Base-by-base conservation (phyloP, 257 asterid species). In the Nicotiana tomentosiformis region DNA sequence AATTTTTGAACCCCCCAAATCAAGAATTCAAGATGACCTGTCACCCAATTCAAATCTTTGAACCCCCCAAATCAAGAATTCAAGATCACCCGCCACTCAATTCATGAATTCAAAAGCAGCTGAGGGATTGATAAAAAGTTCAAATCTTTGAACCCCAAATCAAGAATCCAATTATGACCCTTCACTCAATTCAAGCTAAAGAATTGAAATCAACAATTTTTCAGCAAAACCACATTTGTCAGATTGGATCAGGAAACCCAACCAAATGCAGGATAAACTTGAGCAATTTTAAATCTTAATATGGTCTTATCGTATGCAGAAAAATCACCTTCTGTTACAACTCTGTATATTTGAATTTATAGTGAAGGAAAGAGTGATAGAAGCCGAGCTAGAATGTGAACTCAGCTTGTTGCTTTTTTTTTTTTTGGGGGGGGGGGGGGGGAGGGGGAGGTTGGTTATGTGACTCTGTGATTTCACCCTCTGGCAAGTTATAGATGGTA, bases 11-110 rank as follows among this genome's bases (percentile, higher is more conserved):
- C 85, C 39, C 33, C 33, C 85, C 49, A 83, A 87, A 82, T 78
- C 79, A 80, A 82, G 16, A 86, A 85, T 33, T 83, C 49, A 35
- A 62, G 35, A 66, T 66, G 58, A 3, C 66, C 29, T 84, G 72
- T 80, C 68, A 29, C 61, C 85, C 81, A 67, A 72, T 81, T 66
- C 10, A 51, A 69, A 68, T 57, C 61, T 55, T 84, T 69, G 7
- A 33, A 87, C 85, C 43, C 85, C 35, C 85, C 51, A 84, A 88
- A 82, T 78, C 80, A 82, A 82, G 16, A 86, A 86, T 33, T 83
- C 51, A 37, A 57, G 37, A 67, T 66, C 57, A 61, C 66, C 30
- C 85, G 72, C 78, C 69, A 29, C 61, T 86, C 82, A 67, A 86
- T 83, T 58, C 46, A 14, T 8, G 5, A 61, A 8, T 0, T 3